Evolutionary conservation across 2,329 filamentous ascomycete genomes (phyloP), one percentile per base, ranked within the genome.

Genomic region (Nothopassalora personata): DNA sequence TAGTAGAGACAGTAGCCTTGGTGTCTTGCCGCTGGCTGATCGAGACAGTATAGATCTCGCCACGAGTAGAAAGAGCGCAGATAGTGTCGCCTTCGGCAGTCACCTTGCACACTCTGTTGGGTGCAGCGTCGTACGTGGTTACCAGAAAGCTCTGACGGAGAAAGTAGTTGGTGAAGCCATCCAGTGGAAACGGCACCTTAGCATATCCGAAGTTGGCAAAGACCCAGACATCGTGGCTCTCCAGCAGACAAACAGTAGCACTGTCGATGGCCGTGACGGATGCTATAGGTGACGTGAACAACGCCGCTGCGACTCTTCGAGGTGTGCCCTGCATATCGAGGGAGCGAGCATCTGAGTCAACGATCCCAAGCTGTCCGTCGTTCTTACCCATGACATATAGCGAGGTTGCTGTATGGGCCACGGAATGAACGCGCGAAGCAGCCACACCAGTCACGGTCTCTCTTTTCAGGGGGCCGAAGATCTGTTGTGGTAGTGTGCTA

Each of bases 191-290:
- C 49, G 85, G 86, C 56, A 97, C 81, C 64, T 91, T 90, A n/a
- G 91, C 91, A 71, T 96, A 97, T 4, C 93, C 93, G 69, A 96
- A 97, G 66, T 95, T 95, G 0, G 91, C 93, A 68, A 99, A 96
- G 0, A 99, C 87, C 81, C 89, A 95, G 9, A 97, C 91, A 19
- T 91, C 91, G 66, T 89, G 86, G 66, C 91, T 96, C 52, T 91
- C 88, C 3, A 99, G 82, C 30, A 99, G 77, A 62, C 91, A 88
- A 1, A 88, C 87, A 0, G 94, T 97, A 6, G 94, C 94, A 65
- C 87, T 87, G 70, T 97, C 93, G 59, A 95, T 96, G 3, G 92
- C 93, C 0, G 90, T 89, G 0, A 94, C 90, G 72, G 88, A 89
- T 28, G 83, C 78, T 54, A 99, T 96, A 0, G 81, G 71, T 3